These are phyloP conservation scores for Kentomonas sorsogonicus DNA, from an alignment of 208 protist genomes.

Conservation along the genomic window DNA sequence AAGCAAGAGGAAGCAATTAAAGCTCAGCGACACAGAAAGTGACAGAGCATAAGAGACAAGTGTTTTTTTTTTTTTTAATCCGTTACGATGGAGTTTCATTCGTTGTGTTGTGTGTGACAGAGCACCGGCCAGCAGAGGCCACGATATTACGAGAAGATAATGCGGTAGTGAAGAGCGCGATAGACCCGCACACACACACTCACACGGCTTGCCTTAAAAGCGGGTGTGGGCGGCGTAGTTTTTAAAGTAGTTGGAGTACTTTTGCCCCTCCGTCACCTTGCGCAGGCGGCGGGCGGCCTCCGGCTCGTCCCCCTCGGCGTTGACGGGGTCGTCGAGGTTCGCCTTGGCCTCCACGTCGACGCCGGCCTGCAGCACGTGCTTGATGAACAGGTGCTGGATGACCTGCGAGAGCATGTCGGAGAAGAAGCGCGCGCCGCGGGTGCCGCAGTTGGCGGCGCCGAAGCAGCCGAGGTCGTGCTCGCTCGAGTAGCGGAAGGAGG, in stretches of 20 bases:
- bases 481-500: constrained; percentile 64
- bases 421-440: constrained; percentile 49
- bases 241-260: constrained; percentile 61
- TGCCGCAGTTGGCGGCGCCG: constrained; percentile 60
- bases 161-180: neutral
- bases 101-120: no score
- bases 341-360: constrained; percentile 38
- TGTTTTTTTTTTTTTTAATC: no score
- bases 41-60: no score
- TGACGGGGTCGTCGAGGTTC: constrained; percentile 49
- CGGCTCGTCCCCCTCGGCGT: constrained; percentile 12
- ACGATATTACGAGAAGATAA: neutral
- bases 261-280: constrained; percentile 42
- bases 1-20: no score
- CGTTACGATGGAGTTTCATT: no score
- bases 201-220: constrained; percentile 20
- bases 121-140: no score
- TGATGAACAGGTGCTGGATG: constrained; percentile 73
- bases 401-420: constrained; percentile 51
- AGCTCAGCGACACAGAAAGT: no score
- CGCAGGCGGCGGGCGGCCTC: constrained; percentile 38
- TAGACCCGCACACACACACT: neutral
- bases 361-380: constrained; percentile 56
- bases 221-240: constrained; percentile 59
- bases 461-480: constrained; percentile 74